phyloP scores from a whole-genome alignment of 768 basidiomycete genomes.

The Mycena epipterygia region DNA sequence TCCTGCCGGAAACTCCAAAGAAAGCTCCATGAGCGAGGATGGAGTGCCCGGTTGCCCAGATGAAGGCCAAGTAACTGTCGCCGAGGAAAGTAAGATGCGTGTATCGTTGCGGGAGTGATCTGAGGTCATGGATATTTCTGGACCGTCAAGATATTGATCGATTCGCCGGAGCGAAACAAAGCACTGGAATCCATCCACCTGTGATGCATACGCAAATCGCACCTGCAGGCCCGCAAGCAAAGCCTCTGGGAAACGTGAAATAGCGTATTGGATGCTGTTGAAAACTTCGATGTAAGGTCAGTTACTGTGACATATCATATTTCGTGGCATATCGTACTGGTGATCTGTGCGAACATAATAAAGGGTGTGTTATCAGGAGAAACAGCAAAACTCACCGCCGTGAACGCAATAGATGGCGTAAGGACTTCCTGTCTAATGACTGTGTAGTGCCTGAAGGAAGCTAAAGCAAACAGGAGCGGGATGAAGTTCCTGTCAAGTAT shows the following conservation, averaged over 20 bases:
- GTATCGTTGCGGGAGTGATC: no score
- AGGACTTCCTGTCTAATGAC: slow-evolving; percentile 64
- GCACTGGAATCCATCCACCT: slow-evolving; percentile 54
- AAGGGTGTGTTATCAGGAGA: neutral
- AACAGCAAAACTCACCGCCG: slow-evolving; percentile 48
- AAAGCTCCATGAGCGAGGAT: no score
- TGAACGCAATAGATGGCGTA: slow-evolving; percentile 77
- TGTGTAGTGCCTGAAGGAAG: slow-evolving; percentile 58
- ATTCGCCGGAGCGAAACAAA: slow-evolving; percentile 90
- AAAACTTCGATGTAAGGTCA: slow-evolving; percentile 62
- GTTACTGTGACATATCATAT: neutral
- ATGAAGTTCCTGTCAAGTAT: slow-evolving; percentile 45
- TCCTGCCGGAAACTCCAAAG: neutral
- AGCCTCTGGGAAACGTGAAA: slow-evolving; percentile 76
- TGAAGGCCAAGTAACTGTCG: no score
- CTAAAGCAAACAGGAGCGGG: slow-evolving; percentile 49
- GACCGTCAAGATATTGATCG: slow-evolving; percentile 85
- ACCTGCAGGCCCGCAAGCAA: slow-evolving; percentile 76
- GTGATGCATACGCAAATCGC: neutral
- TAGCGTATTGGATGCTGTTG: slow-evolving; percentile 72
- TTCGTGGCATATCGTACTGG: neutral
- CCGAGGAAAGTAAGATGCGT: no score
- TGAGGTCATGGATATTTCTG: slow-evolving; percentile 75
- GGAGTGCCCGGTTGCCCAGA: no score
- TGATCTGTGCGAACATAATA: neutral